Base-by-base conservation (phyloP, 371 early-diverging fungal genomes). In the Amoeboaphelidium protococcarum region DNA sequence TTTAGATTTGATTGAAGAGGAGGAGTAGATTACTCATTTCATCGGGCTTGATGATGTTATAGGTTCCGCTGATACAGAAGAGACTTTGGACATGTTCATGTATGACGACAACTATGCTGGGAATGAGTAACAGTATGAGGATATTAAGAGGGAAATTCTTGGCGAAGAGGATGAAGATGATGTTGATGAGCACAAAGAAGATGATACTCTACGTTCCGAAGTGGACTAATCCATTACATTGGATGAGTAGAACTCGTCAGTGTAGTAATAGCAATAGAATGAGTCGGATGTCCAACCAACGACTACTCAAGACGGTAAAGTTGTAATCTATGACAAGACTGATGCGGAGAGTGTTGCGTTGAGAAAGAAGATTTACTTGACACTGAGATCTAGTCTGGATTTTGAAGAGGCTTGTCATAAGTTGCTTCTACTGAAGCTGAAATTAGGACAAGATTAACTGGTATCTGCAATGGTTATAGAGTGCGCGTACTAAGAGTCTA, bases 321-420 rank as follows among this genome's bases (percentile, higher is more conserved):
- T 78, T 60, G 62, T 75, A 47, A 86, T 95, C 51, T 72, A 76
- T 49, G 95, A 95, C 57, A 61, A 74, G 49, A 94, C 95, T 20
- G 81, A 83, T 52, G 78, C 80, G 24, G 82, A 89, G 56, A 54
- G 83, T 13, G 72, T 89, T 47, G 82, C 79, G 50, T 68, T 92
- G 19, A 75, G 95, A 45, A 72, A 87, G 54, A 78, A 74, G 22
- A 89, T 95, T 49, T 95, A 95, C 57, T 63, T 95, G 50, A 84
- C 90, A 3, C 79, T 91, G 56, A 92, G 86, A 84, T 94, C 94
- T 3, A 78, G 80, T 53, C 71, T 88, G 26, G 80, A 82, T 54
- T 91, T 79, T 61, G 94, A 95, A 65, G 95, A 95, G 66, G 80
- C 82, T 48, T 74, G 78, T 45, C 95, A 95, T 67, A 92, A 95